Percentiles rank a stretch among this genome's conserved stretches.
Evolutionary conservation across 345 rosid genomes (phyloP).

Genomic region (Xanthoceras sorbifolium): DNA sequence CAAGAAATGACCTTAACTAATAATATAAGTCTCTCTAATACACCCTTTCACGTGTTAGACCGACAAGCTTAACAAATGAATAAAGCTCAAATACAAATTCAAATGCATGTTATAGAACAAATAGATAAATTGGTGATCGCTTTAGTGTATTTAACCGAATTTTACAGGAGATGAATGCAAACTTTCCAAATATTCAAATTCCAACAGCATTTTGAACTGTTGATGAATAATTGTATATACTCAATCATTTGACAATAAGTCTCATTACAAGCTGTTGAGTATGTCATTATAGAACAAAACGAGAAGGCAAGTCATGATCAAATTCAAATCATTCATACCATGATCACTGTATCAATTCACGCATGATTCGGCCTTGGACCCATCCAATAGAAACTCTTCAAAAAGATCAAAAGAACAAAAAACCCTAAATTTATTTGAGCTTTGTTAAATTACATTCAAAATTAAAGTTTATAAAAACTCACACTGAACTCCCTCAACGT

Average conservation of each 20-base stretch:
- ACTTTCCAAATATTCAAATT: not conserved
- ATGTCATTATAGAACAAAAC: not conserved
- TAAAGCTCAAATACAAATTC: too few relatives aligned
- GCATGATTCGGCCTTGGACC: not conserved
- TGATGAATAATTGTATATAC: not conserved
- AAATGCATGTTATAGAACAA: too few relatives aligned
- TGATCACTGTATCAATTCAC: not conserved
- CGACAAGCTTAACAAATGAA: too few relatives aligned
- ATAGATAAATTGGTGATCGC: too few relatives aligned
- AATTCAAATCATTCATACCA: not conserved
- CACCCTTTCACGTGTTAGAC: too few relatives aligned
- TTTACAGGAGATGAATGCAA: not conserved
- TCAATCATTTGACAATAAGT: not conserved
- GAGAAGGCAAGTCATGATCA: not conserved
- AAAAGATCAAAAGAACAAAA: not conserved
- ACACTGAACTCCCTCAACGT: too few relatives aligned
- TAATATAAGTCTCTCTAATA: too few relatives aligned
- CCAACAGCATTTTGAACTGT: not conserved
- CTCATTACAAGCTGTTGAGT: not conserved
- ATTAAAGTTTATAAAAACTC: too few relatives aligned
- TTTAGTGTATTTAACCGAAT: too few relatives aligned
- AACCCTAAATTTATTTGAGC: too few relatives aligned
- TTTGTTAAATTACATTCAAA: too few relatives aligned
- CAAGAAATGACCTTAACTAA: too few relatives aligned
- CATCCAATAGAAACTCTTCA: not conserved